Evolutionary conservation across 257 asterid species (phyloP).

Genomic region (Rauvolfia tetraphylla): DNA sequence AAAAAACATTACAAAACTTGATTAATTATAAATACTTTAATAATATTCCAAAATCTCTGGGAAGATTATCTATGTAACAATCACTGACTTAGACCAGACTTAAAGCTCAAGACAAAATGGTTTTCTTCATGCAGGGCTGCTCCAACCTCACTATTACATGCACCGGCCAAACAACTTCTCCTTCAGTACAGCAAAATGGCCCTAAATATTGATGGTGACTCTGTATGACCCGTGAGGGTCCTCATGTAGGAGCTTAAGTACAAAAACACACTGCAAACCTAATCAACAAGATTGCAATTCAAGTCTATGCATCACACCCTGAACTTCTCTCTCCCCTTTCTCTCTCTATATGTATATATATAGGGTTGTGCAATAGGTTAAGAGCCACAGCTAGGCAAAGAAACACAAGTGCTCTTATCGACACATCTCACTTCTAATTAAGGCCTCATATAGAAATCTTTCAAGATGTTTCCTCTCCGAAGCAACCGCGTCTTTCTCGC

Average conservation of each 20-base stretch:
- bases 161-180: neutral
- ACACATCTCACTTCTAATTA: neutral
- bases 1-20: no score
- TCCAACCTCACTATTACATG: neutral
- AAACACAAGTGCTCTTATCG: neutral
- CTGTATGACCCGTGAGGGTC: slow-evolving; percentile 10
- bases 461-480: slow-evolving; percentile 7
- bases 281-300: neutral
- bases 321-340: neutral
- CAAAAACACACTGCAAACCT: neutral
- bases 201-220: neutral
- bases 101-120: neutral
- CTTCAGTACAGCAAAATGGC: neutral
- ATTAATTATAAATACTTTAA: neutral
- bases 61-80: neutral
- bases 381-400: neutral
- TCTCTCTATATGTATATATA: neutral
- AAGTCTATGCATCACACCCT: neutral
- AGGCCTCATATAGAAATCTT: neutral
- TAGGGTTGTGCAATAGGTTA: neutral
- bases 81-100: neutral
- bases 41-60: neutral
- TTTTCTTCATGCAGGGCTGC: neutral
- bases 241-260: neutral
- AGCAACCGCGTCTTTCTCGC: neutral